Base-by-base conservation (phyloP, 495 filamentous ascomycete species). In the Aspergillus leporis region DNA sequence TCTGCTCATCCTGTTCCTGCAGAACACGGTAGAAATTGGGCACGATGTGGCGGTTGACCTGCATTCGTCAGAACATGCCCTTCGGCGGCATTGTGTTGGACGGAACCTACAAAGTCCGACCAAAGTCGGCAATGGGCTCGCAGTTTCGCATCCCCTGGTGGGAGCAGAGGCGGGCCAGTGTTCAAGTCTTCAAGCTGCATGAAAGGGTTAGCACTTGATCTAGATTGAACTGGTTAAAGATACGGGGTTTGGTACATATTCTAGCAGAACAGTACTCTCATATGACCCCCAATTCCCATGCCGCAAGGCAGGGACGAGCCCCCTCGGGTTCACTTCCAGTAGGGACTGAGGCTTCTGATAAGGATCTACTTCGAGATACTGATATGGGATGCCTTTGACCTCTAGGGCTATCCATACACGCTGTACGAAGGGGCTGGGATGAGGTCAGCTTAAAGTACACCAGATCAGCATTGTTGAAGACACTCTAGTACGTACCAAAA, bases 401-500 rank as follows among this genome's bases (percentile, higher is more conserved):
- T 98, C 92, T n/a, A 98, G 79, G 7, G 93, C 87, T 61, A 98
- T 96, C 93, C 93, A 98, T 19, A 96, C 91, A 13, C 93, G 87
- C 73, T 97, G 93, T 2, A 94, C 92, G 71, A 96, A 97, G 5
- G 87, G 86, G 67, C 83, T 86, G 54, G 23, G 34, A 50, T 30
- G 12, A 38, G 22, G 38, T 76, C 51, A 75, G 73, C 51, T 19
- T 18, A 3, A 48, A n/a, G 4, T 16, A 5, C 30, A 21, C 8
- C n/a, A 10, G n/a, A 5, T 41, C 38, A 3, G 19, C 10, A 49
- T 4, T 2, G 1, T 48, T 8, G 18, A 32, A 28, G 4, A 34
- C 28, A 22, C 48, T 49, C 45, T 25, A 47, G 18, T n/a, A 77
- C 85, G 70, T 72, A 93, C 91, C 93, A 97, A 72, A 96, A 97